Conservation (phyloP, 192 early-diverging fungal species). For the Backusella tarrabulga region DNA sequence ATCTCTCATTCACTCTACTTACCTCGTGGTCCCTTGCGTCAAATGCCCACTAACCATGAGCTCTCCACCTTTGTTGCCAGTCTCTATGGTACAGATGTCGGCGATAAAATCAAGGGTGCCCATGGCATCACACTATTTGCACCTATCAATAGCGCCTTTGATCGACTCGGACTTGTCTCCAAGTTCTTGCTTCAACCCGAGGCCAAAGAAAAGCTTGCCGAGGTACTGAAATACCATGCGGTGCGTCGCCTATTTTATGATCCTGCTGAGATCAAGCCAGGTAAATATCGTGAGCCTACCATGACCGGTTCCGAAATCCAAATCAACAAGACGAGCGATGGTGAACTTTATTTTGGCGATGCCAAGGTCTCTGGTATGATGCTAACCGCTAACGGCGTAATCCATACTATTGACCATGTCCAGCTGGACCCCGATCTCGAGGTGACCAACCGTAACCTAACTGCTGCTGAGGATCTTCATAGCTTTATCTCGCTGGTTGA, state of each 20-base stretch:
- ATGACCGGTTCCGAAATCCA: conserved; percentile 35
- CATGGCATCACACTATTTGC: conserved; percentile 64
- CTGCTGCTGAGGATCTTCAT: conserved; percentile 33
- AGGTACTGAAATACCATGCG: conserved; percentile 55
- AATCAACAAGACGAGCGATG: conserved; percentile 38
- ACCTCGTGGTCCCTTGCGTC: conserved; percentile 46
- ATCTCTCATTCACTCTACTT: conserved; percentile 49
- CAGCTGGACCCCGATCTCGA: conserved; percentile 39
- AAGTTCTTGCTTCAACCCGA: conserved; percentile 41
- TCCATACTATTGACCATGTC: conserved; percentile 49
- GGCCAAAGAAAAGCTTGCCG: conserved; percentile 29
- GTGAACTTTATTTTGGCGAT: conserved; percentile 17
- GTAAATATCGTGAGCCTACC: conserved; percentile 33
- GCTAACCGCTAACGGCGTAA: conserved; percentile 43
- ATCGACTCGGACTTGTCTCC: conserved; percentile 55
- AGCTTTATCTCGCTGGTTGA: conserved; percentile 39
- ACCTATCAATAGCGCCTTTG: conserved; percentile 57
- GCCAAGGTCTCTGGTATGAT: conserved; percentile 29
- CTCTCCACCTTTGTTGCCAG: conserved; percentile 53
- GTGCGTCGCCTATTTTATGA: conserved; percentile 42
- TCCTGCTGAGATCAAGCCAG: conserved; percentile 13
- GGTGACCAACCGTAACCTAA: conserved; percentile 43
- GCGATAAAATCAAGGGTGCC: conserved; percentile 41
- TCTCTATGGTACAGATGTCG: conserved; percentile 46
- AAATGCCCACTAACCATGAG: conserved; percentile 44